Percentiles rank a stretch among this genome's conserved stretches.
phyloP scores from a whole-genome alignment of 768 basidiomycete genomes.

The Boletus sp. region DNA sequence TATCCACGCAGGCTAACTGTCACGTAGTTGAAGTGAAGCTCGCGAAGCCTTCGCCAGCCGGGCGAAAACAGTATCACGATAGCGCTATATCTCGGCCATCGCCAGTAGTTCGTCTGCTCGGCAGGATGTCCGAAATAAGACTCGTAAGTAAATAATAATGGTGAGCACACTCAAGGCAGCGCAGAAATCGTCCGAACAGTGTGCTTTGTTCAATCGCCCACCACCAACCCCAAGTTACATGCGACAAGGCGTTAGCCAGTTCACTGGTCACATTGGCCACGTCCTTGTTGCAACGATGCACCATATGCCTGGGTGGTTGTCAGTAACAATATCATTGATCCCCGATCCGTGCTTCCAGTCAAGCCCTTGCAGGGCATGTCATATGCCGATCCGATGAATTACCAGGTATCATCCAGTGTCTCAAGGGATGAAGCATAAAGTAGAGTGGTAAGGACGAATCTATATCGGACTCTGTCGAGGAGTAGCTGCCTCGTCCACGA shows the following conservation, averaged over 20 bases:
- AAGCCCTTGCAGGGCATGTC: neutral
- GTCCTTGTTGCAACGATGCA: neutral
- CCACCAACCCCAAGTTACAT: neutral
- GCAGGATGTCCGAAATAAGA: neutral
- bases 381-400: neutral
- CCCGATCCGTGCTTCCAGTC: neutral
- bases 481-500: constrained; percentile 20
- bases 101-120: neutral
- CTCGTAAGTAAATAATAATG: neutral
- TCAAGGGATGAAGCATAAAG: neutral
- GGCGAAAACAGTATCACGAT: neutral
- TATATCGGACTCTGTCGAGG: constrained; percentile 8
- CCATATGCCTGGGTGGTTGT: neutral
- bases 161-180: neutral
- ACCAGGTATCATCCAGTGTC: constrained; percentile 4
- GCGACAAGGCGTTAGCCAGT: neutral
- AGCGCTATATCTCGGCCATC: neutral
- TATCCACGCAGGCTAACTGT: constrained; percentile 11
- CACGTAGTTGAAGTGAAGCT: no score
- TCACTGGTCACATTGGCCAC: no score
- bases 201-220: neutral
- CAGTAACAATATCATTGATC: neutral
- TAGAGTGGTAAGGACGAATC: neutral
- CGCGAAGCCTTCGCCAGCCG: neutral
- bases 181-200: neutral